phyloP scores from a whole-genome alignment of 495 filamentous ascomycete genomes.

The Penicillium cinerascens region DNA sequence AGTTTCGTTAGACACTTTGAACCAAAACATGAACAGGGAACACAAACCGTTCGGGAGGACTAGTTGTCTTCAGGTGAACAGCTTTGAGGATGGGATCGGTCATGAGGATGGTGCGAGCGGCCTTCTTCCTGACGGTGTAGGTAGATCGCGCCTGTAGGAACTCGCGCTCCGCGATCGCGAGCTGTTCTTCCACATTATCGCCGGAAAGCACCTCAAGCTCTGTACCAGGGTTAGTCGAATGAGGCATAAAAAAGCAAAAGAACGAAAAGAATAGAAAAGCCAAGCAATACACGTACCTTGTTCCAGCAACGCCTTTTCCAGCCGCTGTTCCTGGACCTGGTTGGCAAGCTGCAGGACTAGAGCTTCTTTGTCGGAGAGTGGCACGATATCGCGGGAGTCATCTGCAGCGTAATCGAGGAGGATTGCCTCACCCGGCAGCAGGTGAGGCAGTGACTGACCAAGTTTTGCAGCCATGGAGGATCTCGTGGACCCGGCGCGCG shows the following conservation, averaged over 20 bases:
- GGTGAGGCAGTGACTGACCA: slow-evolving; percentile 32
- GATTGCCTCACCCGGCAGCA: slow-evolving; percentile 34
- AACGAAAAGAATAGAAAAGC: slow-evolving; percentile 3
- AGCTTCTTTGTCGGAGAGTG: slow-evolving; percentile 58
- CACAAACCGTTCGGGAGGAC: slow-evolving; percentile 62
- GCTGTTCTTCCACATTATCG: slow-evolving; percentile 48
- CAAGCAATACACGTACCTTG: slow-evolving; percentile 36
- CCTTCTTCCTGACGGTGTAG: slow-evolving; percentile 62
- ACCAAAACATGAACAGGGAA: neutral
- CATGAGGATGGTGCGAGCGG: slow-evolving; percentile 62
- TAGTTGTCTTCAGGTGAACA: slow-evolving; percentile 65
- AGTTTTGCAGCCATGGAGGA: slow-evolving; percentile 40
- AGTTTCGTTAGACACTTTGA: slow-evolving; percentile 4
- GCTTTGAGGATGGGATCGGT: slow-evolving; percentile 74
- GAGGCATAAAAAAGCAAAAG: neutral
- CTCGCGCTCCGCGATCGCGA: slow-evolving; percentile 56
- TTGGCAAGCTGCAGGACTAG: slow-evolving; percentile 65
- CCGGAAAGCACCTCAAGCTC: slow-evolving; percentile 33
- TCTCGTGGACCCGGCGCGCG: slow-evolving; percentile 29
- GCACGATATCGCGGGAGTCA: slow-evolving; percentile 45
- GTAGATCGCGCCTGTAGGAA: slow-evolving; percentile 65
- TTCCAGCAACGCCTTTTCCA: slow-evolving; percentile 65
- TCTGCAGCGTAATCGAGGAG: slow-evolving; percentile 41
- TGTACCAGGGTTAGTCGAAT: slow-evolving; percentile 15
- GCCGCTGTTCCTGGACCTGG: slow-evolving; percentile 62